phyloP scores from a whole-genome alignment of 352 stramenopile genomes.

The Hyaloperonospora brassicae region DNA sequence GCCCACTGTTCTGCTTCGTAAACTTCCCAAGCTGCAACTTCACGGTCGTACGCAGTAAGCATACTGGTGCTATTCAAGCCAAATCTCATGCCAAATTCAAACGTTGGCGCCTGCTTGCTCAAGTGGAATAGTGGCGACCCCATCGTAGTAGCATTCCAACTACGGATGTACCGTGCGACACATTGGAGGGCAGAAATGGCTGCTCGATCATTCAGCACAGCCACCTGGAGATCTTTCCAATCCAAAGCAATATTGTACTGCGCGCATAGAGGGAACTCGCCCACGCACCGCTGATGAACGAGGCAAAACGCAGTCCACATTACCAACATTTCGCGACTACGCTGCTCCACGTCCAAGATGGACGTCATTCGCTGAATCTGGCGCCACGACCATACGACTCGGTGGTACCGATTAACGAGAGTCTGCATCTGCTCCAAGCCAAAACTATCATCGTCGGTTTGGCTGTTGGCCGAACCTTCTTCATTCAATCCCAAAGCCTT shows the following conservation, averaged over 20 bases:
- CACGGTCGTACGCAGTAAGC: slow-evolving; percentile 5
- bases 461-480: neutral
- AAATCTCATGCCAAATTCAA: slow-evolving; percentile 28
- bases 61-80: slow-evolving; percentile 12
- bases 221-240: slow-evolving; percentile 31
- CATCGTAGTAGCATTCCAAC: slow-evolving; percentile 17
- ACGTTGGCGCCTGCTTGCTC: slow-evolving; percentile 29
- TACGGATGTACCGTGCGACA: slow-evolving; percentile 36
- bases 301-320: slow-evolving; percentile 41
- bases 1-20: slow-evolving; percentile 12
- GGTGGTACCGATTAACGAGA: slow-evolving; percentile 17
- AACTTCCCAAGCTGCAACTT: slow-evolving; percentile 14
- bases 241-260: slow-evolving; percentile 41
- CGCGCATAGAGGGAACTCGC: slow-evolving; percentile 6
- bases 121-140: slow-evolving; percentile 35
- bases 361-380: slow-evolving; percentile 11
- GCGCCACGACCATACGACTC: slow-evolving; percentile 10
- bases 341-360: slow-evolving; percentile 27
- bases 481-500: slow-evolving; percentile 4
- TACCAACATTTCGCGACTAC: slow-evolving; percentile 32
- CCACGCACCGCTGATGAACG: slow-evolving; percentile 22
- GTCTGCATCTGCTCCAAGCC: slow-evolving; percentile 13
- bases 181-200: slow-evolving; percentile 25
- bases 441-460: neutral
- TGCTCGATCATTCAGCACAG: slow-evolving; percentile 24